Percentiles rank a stretch among this genome's conserved stretches.
These are phyloP conservation scores for Cyphellophora attinorum DNA, from an alignment of 2,329 filamentous ascomycete genomes.

Conservation along the genomic window DNA sequence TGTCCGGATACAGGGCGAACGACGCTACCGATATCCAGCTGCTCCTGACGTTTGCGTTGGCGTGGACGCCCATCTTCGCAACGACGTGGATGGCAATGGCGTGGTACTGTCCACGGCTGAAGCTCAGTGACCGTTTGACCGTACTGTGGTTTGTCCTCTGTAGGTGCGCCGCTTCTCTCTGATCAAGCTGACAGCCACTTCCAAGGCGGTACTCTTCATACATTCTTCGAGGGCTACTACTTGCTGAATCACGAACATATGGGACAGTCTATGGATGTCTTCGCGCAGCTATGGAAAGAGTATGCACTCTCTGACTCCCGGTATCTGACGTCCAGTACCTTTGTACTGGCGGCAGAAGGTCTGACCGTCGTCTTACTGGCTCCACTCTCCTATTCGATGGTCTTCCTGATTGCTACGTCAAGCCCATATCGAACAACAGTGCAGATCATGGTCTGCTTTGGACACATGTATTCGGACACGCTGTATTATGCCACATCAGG, in stretches of 20 bases:
- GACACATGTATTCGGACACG: conserved; percentile 55
- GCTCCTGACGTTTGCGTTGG: conserved; percentile 49
- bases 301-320: conserved; percentile 80
- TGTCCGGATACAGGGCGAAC: conserved; percentile 59
- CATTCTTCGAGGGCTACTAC: conserved; percentile 81
- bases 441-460: conserved; percentile 52
- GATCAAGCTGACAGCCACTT: no score
- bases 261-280: conserved; percentile 58
- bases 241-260: conserved; percentile 58
- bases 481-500: conserved; percentile 56
- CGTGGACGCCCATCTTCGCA: conserved; percentile 48
- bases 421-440: conserved; percentile 50
- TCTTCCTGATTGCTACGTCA: conserved; percentile 42
- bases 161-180: no score
- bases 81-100: conserved; percentile 46
- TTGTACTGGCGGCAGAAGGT: conserved; percentile 79
- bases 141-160: conserved; percentile 71
- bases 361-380: conserved; percentile 67
- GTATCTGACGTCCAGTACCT: conserved; percentile 71
- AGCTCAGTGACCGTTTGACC: conserved; percentile 45
- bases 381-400: conserved; percentile 49
- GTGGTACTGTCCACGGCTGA: conserved; percentile 43
- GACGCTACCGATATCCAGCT: conserved; percentile 50
- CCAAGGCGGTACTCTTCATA: conserved; percentile 53
- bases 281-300: conserved; percentile 88